A percentile compares a stretch with the other conserved stretches of the same genome.
Conservation (phyloP, 2,329 filamentous ascomycete genomes). For the Karstenula rhodostoma region DNA sequence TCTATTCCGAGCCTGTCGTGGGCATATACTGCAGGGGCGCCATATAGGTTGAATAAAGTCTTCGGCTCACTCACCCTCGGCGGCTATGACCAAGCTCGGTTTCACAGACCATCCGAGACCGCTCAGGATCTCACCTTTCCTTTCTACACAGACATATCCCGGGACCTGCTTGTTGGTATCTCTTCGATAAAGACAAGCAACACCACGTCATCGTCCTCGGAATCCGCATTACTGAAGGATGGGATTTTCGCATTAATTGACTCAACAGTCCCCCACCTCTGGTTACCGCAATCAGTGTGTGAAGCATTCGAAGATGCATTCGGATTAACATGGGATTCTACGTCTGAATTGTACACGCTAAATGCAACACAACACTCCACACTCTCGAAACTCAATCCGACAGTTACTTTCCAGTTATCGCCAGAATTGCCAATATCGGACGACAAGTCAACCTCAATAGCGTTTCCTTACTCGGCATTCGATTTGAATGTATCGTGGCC, state of each 20-base stretch:
- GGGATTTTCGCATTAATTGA: slow-evolving; percentile 63
- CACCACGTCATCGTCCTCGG: slow-evolving; percentile 33
- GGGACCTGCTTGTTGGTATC: slow-evolving; percentile 27
- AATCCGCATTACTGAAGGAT: slow-evolving; percentile 24
- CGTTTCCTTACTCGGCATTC: slow-evolving; percentile 44
- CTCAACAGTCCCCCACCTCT: slow-evolving; percentile 47
- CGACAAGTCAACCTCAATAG: slow-evolving; percentile 30
- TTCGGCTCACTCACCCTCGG: slow-evolving; percentile 42
- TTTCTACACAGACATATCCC: slow-evolving; percentile 25
- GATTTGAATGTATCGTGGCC: slow-evolving; percentile 38
- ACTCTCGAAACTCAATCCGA: slow-evolving; percentile 36
- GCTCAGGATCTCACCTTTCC: slow-evolving; percentile 28
- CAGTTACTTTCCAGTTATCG: slow-evolving; percentile 38
- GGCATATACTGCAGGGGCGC: slow-evolving; percentile 50
- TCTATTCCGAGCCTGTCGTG: slow-evolving; percentile 45
- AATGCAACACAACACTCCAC: slow-evolving; percentile 31
- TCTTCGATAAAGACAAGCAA: slow-evolving; percentile 31
- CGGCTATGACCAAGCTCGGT: slow-evolving; percentile 50
- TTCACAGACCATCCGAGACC: slow-evolving; percentile 24
- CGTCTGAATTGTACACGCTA: slow-evolving; percentile 40
- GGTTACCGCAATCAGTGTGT: slow-evolving; percentile 43
- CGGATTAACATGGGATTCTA: slow-evolving; percentile 37
- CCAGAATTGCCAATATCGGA: slow-evolving; percentile 18
- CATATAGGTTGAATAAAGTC: slow-evolving; percentile 26
- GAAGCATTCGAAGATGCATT: slow-evolving; percentile 45